phyloP scores from a whole-genome alignment of 176 grass and related monocot species.

The Tillandsia leiboldiana region DNA sequence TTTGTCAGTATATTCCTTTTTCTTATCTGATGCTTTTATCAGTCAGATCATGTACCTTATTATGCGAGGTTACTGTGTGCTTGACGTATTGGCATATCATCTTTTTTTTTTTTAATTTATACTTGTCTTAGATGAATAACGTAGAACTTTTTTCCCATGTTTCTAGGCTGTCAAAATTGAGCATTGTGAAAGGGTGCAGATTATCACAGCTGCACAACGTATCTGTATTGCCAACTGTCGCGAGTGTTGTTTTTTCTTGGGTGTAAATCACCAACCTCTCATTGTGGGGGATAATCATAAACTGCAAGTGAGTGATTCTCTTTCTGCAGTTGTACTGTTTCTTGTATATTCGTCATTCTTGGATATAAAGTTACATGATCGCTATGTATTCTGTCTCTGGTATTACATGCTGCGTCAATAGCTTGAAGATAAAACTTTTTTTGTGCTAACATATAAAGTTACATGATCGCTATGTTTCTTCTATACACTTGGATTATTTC shows the following conservation, averaged over 20 bases:
- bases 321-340: neutral
- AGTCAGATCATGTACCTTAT: too few relatives aligned
- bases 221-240: slow-evolving; percentile 95
- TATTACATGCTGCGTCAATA: neutral
- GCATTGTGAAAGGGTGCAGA: slow-evolving; percentile 96
- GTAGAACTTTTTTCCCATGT: slow-evolving; percentile 16
- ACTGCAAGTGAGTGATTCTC: slow-evolving; percentile 53
- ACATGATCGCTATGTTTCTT: too few relatives aligned
- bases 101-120: neutral
- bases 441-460: neutral
- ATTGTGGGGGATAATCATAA: slow-evolving; percentile 97
- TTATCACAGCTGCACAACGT: slow-evolving; percentile 78
- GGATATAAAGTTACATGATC: neutral
- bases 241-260: slow-evolving; percentile 88
- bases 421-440: neutral
- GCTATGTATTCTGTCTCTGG: neutral
- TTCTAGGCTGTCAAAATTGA: slow-evolving; percentile 82
- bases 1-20: neutral
- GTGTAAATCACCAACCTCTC: slow-evolving; percentile 82
- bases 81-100: neutral
- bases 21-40: neutral
- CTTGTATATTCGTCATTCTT: neutral
- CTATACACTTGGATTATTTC: too few relatives aligned
- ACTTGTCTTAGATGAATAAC: neutral
- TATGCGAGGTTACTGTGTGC: too few relatives aligned